Base-by-base conservation (phyloP, 352 stramenopile genomes). In the Phytophthora sp. region DNA sequence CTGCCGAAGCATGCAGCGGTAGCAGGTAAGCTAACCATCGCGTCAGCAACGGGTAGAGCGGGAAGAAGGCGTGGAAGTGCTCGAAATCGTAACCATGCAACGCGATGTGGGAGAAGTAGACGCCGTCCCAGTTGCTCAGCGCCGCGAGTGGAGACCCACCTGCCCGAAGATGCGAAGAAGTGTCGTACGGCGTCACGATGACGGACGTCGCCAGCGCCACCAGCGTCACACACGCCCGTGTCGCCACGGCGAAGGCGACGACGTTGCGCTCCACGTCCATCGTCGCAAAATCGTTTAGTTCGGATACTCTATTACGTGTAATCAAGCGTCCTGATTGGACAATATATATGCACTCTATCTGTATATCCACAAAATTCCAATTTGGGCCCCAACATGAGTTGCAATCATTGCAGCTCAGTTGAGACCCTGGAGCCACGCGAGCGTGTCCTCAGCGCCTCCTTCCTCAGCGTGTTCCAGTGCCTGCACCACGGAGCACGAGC, bases 21-120 rank as follows among this genome's bases (percentile, higher is more conserved):
- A 84, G 21, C 0, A 68, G 44, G 56, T 8, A 35, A 27, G 64
- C 72, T 12, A 79, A 11, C 33, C 53, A 69, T 39, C 82, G 83
- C 35, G 71, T 58, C 33, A 93, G 63, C 42, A 92, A 53, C 35
- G 89, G 74, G 41, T 90, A 94, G 27, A 95, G 63, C 31, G 87
- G 87, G 66, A 93, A 95, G 72, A 95, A 95, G 39, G 87, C 85
- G 69, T 94, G 84, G 26, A 86, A 74, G 49, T 96, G 84, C 72
- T 97, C 90, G 49, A 91, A 95, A 51, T 80, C 74, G 81, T 97
- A 97, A 53, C 90, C 90, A 26, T 69, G 31, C 15, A 56, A 53
- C 4, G 87, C 90, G 44, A 97, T 95, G 66, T 81, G 73, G 13
- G 76, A 58, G 56, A 84, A 96, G 69, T 89, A 96, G 50, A 93